Evolutionary conservation across 257 asterid genomes (phyloP).

Genomic region (Nicotiana tabacum): DNA sequence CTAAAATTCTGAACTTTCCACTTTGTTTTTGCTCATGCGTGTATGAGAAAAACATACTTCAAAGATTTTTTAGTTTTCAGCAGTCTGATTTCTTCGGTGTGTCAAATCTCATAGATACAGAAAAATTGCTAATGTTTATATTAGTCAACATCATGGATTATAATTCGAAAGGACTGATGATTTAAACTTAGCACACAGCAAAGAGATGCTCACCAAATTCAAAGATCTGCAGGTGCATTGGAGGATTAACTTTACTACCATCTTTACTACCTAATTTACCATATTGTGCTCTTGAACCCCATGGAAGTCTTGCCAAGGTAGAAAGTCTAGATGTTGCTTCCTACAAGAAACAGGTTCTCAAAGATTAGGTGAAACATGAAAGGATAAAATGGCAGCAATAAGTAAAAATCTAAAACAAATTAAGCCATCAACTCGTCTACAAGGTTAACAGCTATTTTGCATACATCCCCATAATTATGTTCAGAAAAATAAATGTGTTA

Average conservation of each 20-base stretch:
- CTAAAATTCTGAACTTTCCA: too few species aligned
- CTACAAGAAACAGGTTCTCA: constrained; percentile 24
- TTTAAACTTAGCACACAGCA: not conserved
- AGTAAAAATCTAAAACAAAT: too few species aligned
- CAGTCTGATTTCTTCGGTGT: not conserved
- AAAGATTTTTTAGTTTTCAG: not conserved
- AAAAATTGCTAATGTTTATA: too few species aligned
- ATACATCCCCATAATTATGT: not conserved
- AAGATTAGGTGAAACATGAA: not conserved
- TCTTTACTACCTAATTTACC: constrained; percentile 22
- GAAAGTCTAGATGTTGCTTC: constrained; percentile 62
- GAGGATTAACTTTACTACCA: constrained; percentile 30
- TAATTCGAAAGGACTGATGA: too few species aligned
- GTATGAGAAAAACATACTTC: not conserved
- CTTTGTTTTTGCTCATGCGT: not conserved
- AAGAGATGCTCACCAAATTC: constrained; percentile 52
- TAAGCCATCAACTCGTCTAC: not conserved
- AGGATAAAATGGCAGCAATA: not conserved
- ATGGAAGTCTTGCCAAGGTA: constrained; percentile 60
- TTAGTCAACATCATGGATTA: too few species aligned
- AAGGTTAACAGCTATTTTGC: not conserved
- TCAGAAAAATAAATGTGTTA: not conserved
- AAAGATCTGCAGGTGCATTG: constrained; percentile 47
- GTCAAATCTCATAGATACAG: not conserved
- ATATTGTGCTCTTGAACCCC: constrained; percentile 58